Evolutionary conservation across 2,329 filamentous ascomycete genomes (phyloP), one percentile per base, ranked within the genome.

Genomic region (Claviceps purpurea): DNA sequence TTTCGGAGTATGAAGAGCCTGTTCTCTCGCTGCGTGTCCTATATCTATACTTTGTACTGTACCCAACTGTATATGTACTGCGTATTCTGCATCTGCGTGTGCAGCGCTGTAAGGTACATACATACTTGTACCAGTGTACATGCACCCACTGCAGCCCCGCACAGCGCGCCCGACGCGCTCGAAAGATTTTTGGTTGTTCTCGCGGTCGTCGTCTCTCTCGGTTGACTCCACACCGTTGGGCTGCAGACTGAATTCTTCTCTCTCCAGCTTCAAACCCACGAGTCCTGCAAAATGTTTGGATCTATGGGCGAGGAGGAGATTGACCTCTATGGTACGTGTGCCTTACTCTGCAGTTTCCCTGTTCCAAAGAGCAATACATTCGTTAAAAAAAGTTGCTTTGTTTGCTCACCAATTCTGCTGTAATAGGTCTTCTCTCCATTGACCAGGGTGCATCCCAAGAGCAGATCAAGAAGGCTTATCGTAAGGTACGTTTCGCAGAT

Each of bases 401-500:
- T 41, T 47, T 41, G 46, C 52, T 58, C 45, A 52, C 50, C 40
- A 38, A 14, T 45, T 8, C 24, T 20, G 26, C 24, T 58, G 40
- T 40, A 51, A 43, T 64, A 95, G 90, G 84, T 72, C 76, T 95
- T 61, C 81, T 97, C 56, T 85, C 81, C 54, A 78, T 97, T 61
- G 74, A 83, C 50, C 85, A 77, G 66, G 73, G 73, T 56, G 87
- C 90, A 50, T 82, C 76, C 56, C 84, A 85, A 62, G 80, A 85
- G 52, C 87, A 95, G 62, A 86, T 97, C 70, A 94, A 93, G 69
- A 95, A 95, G 71, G 90, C 90, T 56, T 96, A 96, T 72, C 86
- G 91, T 72, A 96, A 95, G 79, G 90, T 90, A 61, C 60, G 71
- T 65, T 50, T n/a, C 37, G 11, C 10, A 11, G 10, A 34, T 34